Conservation (phyloP, 306 rosid genomes). For the Rosa lucieae region DNA sequence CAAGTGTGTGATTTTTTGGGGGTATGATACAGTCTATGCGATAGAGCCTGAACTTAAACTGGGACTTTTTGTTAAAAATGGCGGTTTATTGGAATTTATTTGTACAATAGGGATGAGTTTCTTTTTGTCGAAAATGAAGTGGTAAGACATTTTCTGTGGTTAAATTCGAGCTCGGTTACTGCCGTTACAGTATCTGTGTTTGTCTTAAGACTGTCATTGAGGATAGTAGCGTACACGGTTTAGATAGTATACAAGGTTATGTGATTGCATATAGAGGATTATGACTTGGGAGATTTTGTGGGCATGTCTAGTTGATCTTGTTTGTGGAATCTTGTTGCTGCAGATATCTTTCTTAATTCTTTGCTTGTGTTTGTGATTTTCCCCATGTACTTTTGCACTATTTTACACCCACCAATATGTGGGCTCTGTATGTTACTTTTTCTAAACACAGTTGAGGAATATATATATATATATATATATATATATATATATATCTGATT, state of each 20-base stretch:
- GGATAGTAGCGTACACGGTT: background rate
- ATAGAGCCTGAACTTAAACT: background rate
- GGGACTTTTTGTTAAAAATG: background rate
- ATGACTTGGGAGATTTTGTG: background rate
- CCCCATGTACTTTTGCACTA: background rate
- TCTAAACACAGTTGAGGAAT: background rate
- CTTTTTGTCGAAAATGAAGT: background rate
- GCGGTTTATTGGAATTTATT: background rate
- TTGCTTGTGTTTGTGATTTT: constrained; percentile 3
- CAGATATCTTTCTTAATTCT: background rate
- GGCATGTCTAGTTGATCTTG: background rate
- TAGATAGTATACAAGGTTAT: background rate
- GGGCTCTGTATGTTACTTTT: background rate
- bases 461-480: no score
- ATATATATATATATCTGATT: background rate
- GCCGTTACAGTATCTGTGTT: background rate
- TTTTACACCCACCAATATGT: background rate
- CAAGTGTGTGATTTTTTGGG: background rate
- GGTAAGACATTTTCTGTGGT: background rate
- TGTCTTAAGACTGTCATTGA: background rate
- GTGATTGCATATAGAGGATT: background rate
- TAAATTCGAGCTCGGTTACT: background rate
- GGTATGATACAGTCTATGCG: background rate
- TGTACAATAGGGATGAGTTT: background rate
- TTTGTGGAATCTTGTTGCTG: background rate